phyloP scores from a whole-genome alignment of 352 stramenopile species.

The Globisporangium orthogonon region DNA sequence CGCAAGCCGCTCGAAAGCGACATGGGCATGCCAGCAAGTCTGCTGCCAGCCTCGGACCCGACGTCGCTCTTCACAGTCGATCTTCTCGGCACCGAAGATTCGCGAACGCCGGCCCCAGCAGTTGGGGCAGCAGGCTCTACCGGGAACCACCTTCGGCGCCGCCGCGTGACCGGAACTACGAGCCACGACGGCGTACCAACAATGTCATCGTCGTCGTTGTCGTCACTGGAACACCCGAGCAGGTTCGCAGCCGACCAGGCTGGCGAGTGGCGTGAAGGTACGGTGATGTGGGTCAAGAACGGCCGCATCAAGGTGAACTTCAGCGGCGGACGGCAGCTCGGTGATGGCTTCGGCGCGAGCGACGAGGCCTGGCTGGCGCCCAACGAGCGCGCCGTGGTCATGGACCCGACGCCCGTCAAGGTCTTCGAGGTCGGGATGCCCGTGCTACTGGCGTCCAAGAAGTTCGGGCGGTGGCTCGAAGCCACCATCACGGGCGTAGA shows the following conservation, averaged over 20 bases:
- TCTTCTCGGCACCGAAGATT: conserved; percentile 6
- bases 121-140: background rate
- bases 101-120: background rate
- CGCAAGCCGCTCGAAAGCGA: background rate
- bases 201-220: too few species aligned
- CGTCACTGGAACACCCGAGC: too few species aligned
- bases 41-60: conserved; percentile 7
- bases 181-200: background rate
- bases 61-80: conserved; percentile 31
- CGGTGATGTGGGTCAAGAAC: conserved; percentile 50
- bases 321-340: conserved; percentile 30
- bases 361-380: conserved; percentile 36
- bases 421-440: conserved; percentile 44
- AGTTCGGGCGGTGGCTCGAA: conserved; percentile 45
- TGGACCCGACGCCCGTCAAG: conserved; percentile 38
- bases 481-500: conserved; percentile 33
- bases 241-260: background rate
- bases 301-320: conserved; percentile 58
- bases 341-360: conserved; percentile 8
- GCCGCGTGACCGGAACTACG: background rate
- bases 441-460: conserved; percentile 41
- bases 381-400: conserved; percentile 36
- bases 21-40: too few species aligned
- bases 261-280: conserved; percentile 52
- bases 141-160: background rate